Percentiles rank a stretch among this genome's conserved stretches.
Conservation (phyloP, 345 rosid genomes). For the Citrus australasica region DNA sequence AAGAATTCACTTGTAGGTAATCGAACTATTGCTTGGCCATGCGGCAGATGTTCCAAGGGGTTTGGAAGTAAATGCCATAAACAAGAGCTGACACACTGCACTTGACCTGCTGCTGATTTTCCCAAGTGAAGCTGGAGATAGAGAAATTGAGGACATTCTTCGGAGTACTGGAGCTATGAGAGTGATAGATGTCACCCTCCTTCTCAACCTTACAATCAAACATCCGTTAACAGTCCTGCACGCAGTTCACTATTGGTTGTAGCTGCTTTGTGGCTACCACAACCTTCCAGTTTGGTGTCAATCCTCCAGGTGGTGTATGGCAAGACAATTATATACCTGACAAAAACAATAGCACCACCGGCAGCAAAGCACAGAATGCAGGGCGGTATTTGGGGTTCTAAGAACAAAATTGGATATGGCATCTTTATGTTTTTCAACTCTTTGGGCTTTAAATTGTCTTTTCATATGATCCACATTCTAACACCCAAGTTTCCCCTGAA, state of each 20-base stretch:
- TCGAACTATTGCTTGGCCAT: conserved; percentile 34
- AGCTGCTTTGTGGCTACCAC: conserved; percentile 53
- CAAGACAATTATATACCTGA: conserved; percentile 25
- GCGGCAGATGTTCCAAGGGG: conserved; percentile 13
- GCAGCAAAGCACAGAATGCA: conserved; percentile 20
- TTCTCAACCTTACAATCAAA: neutral
- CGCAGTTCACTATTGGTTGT: conserved; percentile 39
- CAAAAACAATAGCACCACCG: conserved; percentile 5
- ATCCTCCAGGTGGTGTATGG: conserved; percentile 57
- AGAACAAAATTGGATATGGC: conserved; percentile 11
- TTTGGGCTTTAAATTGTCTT: conserved; percentile 41
- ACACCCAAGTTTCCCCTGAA: conserved; percentile 47
- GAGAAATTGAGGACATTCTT: conserved; percentile 45
- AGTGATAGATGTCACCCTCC: conserved; percentile 15
- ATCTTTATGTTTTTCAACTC: conserved; percentile 46
- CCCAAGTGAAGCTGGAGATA: conserved; percentile 62
- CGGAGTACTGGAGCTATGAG: conserved; percentile 34
- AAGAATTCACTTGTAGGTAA: conserved; percentile 27
- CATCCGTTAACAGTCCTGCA: conserved; percentile 1
- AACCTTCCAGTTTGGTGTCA: conserved; percentile 45
- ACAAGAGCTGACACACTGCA: conserved; percentile 41
- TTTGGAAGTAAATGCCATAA: conserved; percentile 41
- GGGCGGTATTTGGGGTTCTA: conserved; percentile 39
- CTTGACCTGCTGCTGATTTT: conserved; percentile 40
- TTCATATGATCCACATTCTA: conserved; percentile 37